Conservation (phyloP, 129 eudicot species). For the Oenanthe sinensis region DNA sequence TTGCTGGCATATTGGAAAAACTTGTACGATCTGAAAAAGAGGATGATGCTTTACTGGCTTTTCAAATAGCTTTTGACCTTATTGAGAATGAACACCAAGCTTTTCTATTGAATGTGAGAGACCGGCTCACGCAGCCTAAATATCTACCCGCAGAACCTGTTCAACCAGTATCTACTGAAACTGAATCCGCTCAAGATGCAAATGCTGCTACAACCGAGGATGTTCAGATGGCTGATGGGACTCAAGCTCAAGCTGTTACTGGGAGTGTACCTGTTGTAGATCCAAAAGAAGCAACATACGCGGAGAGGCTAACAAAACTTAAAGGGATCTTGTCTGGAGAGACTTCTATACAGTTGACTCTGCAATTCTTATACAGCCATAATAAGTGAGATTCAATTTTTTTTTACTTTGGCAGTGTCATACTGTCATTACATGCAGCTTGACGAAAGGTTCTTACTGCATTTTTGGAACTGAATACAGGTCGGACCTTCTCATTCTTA, state of each 20-base stretch:
- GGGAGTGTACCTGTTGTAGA: constrained; percentile 31
- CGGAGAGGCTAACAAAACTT: constrained; percentile 70
- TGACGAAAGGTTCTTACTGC: neutral
- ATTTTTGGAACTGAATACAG: constrained; percentile 24
- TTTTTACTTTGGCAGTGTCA: no score
- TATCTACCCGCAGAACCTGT: constrained; percentile 38
- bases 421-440: neutral
- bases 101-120: constrained; percentile 79
- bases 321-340: constrained; percentile 88
- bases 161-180: constrained; percentile 41
- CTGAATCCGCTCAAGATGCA: constrained; percentile 35
- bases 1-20: constrained; percentile 73
- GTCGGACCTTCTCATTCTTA: constrained; percentile 92
- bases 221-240: constrained; percentile 66
- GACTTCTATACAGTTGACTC: constrained; percentile 87
- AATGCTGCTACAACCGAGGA: constrained; percentile 49
- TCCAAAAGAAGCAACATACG: constrained; percentile 61
- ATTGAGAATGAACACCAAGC: constrained; percentile 97
- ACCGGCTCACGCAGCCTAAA: constrained; percentile 55
- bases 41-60: constrained; percentile 88
- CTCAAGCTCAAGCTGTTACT: constrained; percentile 24
- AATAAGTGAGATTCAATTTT: constrained; percentile 59
- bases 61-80: constrained; percentile 88
- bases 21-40: constrained; percentile 62
- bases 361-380: constrained; percentile 89